Conservation (phyloP, 257 asterid genomes). For the Jacaranda mimosifolia region DNA sequence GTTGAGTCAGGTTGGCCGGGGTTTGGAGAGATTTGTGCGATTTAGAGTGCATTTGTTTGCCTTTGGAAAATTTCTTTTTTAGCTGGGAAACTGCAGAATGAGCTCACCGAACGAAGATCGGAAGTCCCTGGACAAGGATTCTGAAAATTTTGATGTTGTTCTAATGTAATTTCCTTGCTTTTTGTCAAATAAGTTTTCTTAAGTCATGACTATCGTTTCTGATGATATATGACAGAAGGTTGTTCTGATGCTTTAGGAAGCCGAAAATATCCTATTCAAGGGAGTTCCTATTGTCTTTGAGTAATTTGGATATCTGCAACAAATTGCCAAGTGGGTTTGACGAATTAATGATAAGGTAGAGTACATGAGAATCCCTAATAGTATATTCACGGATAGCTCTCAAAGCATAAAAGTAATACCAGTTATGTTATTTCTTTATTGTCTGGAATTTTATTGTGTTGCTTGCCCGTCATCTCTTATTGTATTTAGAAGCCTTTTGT, state of each 20-base stretch:
- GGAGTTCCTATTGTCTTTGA: constrained; percentile 72
- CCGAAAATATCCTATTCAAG: constrained; percentile 63
- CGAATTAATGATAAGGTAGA: constrained; percentile 64
- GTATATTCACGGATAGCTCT: constrained; percentile 2
- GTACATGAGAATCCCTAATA: constrained; percentile 14
- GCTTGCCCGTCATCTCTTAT: constrained; percentile 21
- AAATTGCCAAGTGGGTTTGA: constrained; percentile 75
- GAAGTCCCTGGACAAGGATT: constrained; percentile 42
- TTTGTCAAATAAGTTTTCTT: constrained; percentile 30
- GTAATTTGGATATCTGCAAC: constrained; percentile 74
- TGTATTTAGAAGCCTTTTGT: constrained; percentile 26
- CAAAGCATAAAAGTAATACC: not conserved
- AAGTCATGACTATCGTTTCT: not conserved
- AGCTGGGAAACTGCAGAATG: constrained; percentile 56
- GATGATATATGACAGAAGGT: constrained; percentile 23
- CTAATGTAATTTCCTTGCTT: constrained; percentile 52
- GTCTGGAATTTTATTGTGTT: constrained; percentile 15
- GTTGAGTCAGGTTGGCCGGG: constrained; percentile 36
- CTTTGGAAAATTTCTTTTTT: constrained; percentile 29
- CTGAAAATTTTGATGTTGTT: constrained; percentile 41
- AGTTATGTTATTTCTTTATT: not conserved
- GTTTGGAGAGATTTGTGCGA: constrained; percentile 36
- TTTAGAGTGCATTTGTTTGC: constrained; percentile 43
- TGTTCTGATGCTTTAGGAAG: constrained; percentile 62
- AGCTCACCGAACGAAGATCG: constrained; percentile 67